A percentile compares a stretch with the other conserved stretches of the same genome.
phyloP scores from a whole-genome alignment of 768 basidiomycete species.

The Boletus tylopilopsis region DNA sequence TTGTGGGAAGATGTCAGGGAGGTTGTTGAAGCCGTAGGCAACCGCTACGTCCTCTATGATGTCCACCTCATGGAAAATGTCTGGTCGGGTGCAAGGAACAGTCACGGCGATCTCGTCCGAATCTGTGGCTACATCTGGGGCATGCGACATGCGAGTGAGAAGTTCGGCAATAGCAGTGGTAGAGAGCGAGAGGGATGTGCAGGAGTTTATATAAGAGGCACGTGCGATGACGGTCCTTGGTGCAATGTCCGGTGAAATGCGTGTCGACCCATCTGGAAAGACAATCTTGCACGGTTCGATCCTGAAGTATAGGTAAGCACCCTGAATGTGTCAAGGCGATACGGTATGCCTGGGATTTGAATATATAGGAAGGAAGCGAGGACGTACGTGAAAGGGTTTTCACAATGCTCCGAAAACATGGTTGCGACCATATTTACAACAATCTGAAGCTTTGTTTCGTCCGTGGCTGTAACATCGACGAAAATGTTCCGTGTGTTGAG shows the following conservation, averaged over 20 bases:
- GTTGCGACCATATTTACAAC: slow-evolving; percentile 91
- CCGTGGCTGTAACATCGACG: slow-evolving; percentile 95
- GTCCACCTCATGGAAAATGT: slow-evolving; percentile 97
- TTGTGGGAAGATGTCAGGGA: slow-evolving; percentile 86
- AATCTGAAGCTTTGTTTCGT: slow-evolving; percentile 93
- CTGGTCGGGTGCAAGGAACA: slow-evolving; percentile 93
- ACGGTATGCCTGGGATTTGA: neutral
- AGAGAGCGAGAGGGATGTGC: slow-evolving; percentile 78
- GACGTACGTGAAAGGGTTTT: slow-evolving; percentile 84
- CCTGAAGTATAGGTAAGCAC: slow-evolving; percentile 38
- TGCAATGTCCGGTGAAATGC: slow-evolving; percentile 79
- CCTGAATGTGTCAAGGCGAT: too few species aligned
- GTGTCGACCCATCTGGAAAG: slow-evolving; percentile 69
- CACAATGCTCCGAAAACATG: slow-evolving; percentile 99
- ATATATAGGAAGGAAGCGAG: neutral
- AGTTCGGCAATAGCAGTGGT: slow-evolving; percentile 64
- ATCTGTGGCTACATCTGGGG: slow-evolving; percentile 40
- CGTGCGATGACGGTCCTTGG: slow-evolving; percentile 69
- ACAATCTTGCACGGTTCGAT: slow-evolving; percentile 91
- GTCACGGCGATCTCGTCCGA: slow-evolving; percentile 69
- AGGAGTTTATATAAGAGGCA: slow-evolving; percentile 92
- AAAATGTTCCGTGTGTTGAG: slow-evolving; percentile 92
- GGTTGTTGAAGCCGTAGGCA: slow-evolving; percentile 96
- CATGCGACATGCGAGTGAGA: slow-evolving; percentile 82
- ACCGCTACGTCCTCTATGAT: slow-evolving; percentile 98